Evolutionary conservation across 2,329 filamentous ascomycete genomes (phyloP), one percentile per base, ranked within the genome.

Genomic region (Stagonosporopsis cucurbitacearum): DNA sequence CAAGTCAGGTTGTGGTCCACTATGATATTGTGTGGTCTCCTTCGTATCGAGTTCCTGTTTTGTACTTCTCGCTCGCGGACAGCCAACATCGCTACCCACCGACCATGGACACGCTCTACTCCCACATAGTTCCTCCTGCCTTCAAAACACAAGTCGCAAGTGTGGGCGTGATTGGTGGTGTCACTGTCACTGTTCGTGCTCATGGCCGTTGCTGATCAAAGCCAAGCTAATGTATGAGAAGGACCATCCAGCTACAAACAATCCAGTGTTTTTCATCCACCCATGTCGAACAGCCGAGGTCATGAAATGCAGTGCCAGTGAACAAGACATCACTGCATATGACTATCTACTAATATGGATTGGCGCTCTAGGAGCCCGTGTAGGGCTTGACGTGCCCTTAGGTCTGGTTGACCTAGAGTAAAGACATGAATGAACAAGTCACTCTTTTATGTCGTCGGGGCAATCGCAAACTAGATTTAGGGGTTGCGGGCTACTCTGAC

Each of bases 301-400:
- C 48, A 90, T 98, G 84, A 80, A 81, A 64, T 80, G 71, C 79
- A 81, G 72, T 76, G 68, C 74, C 13, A 66, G 68, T 4, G 44
- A 64, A 46, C 50, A 64, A 53, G 59, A 68, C n/a, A 62, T 80
- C 40, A 76, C 66, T 17, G 75, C 80, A 6, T 73, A 87, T 67
- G 82, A 88, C 66, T 98, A 98, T 79, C 81, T 98, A 69, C 84
- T 92, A 77, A 79, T 92, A 51, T 98, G 94, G 93, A 82, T 97
- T 59, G 93, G 93, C n/a, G 79, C 96, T 54, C 86, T 96, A 40
- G 94, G 93, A 56, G 86, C 86, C 47, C 88, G 86, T 64, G 89
- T 96, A 36, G 90, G 91, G 54, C 81, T 98, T 62, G 87, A 86
- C 82, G 80, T 96, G 60, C 91, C 91, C 54, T 84, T 85, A 68